A percentile compares a stretch with the other conserved stretches of the same genome.
Evolutionary conservation across 2,329 filamentous ascomycete species (phyloP).

Genomic region (Pyrenophora graminea): DNA sequence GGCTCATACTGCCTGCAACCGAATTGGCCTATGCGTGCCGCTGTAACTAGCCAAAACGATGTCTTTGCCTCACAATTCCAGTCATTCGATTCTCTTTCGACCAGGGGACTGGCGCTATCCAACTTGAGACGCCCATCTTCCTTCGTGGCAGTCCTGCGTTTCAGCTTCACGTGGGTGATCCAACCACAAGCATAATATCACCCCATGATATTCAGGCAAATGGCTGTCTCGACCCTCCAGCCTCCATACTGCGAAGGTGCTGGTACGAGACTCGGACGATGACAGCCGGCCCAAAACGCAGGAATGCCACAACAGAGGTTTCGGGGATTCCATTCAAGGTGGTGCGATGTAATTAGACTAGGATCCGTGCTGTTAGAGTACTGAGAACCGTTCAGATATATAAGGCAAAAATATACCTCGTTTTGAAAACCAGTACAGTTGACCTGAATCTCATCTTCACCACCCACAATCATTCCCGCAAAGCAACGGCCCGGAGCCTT

Average conservation of each 20-base stretch:
- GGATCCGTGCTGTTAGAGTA: neutral
- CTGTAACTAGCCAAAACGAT: neutral
- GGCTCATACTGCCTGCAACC: neutral
- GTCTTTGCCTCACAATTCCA: neutral
- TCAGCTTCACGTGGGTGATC: constrained; percentile 19
- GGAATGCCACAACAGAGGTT: constrained; percentile 30
- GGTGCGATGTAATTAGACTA: neutral
- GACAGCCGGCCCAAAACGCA: constrained; percentile 18
- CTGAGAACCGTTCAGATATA: constrained; percentile 18
- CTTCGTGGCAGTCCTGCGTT: constrained; percentile 15
- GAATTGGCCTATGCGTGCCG: neutral
- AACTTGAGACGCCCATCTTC: constrained; percentile 15
- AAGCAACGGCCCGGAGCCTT: constrained; percentile 18
- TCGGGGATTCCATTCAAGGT: constrained; percentile 11
- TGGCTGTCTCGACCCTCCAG: constrained; percentile 1
- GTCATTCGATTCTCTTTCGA: constrained; percentile 22
- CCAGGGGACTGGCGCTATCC: neutral
- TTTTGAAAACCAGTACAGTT: constrained; percentile 28
- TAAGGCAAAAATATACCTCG: constrained; percentile 28
- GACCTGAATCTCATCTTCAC: constrained; percentile 27
- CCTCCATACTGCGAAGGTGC: neutral
- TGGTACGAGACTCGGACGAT: constrained; percentile 33
- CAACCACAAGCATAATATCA: constrained; percentile 12
- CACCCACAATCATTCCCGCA: constrained; percentile 12
- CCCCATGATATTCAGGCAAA: constrained; percentile 9